Percentiles rank a stretch among this genome's conserved stretches.
phyloP scores from a whole-genome alignment of 108 stramenopile genomes.

The Skeletonema grethae region DNA sequence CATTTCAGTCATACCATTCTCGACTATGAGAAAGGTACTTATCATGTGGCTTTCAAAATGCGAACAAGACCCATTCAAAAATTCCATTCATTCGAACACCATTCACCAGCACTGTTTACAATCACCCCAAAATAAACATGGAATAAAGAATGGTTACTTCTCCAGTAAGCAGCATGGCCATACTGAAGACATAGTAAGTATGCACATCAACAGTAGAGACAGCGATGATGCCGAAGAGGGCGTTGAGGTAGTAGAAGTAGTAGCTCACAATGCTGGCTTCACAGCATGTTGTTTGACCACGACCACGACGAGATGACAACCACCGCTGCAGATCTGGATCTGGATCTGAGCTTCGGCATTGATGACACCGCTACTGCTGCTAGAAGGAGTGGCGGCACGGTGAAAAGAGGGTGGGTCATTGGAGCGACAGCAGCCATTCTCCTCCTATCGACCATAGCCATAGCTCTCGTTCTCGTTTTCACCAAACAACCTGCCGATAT shows the following conservation, averaged over 20 bases:
- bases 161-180: background rate
- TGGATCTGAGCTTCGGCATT: background rate
- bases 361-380: background rate
- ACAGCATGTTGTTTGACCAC: background rate
- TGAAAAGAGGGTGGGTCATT: background rate
- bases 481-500: background rate
- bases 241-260: background rate
- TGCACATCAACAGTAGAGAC: background rate
- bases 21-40: no score
- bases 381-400: background rate
- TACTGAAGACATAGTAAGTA: background rate
- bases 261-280: background rate
- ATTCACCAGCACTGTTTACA: no score
- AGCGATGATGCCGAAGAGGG: background rate
- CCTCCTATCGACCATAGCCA: background rate
- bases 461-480: background rate
- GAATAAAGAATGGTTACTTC: no score
- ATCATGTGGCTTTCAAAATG: no score
- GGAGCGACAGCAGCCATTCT: background rate
- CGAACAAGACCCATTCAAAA: no score
- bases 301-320: background rate
- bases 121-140: no score
- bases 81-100: no score
- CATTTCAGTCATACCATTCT: no score
- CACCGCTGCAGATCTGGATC: background rate